Evolutionary conservation across 805 yeast species (phyloP), one percentile per base, ranked within the genome.

Genomic region (Pichia nanzhaoensis): DNA sequence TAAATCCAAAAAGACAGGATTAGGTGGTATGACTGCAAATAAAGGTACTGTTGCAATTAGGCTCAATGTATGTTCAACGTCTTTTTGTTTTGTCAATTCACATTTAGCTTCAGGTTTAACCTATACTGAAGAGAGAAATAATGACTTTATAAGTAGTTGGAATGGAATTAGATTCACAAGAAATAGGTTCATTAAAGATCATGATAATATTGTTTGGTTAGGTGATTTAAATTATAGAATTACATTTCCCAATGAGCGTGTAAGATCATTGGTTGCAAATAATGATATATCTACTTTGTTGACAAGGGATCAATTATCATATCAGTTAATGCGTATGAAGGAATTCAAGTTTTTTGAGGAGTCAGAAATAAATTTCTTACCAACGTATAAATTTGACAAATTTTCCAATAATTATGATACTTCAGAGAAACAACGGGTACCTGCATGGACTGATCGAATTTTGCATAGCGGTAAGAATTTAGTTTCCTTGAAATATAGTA

Each of bases 1-100:
- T n/a, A 76, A 90, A n/a, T 76, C 85, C 12, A 91, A 90, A 56
- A 91, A 91, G 64, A 91, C 98, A 0, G 99, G 98, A 0, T 69
- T 93, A 44, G 96, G 97, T 33, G 99, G 99, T 37, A 91, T 93
- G 68, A 79, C 98, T 0, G 99, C 97, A 16, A 91, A 93, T 61
- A 91, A 91, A 63, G 99, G 99, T 37, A 96, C 95, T 4, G 95
- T 90, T 49, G 96, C 95, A 0, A 87, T 93, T 14, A 74, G 96
- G 49, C 85, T 91, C 64, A 78, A 83, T 41, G 87, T 75, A 62
- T 93, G 93, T 1, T 75, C 80, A 28, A 83, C 96, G 0, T 71
- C 84, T 1, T 82, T 89, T 57, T 89, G 95, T 51, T 78, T 89
- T 58, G 75, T 93, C 22, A 91, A 93, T 42, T 85, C 95, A 0